Percentiles rank a stretch among this genome's conserved stretches.
Evolutionary conservation across 2,329 filamentous ascomycete genomes (phyloP).

Genomic region (Fragosphaeria purpurea): DNA sequence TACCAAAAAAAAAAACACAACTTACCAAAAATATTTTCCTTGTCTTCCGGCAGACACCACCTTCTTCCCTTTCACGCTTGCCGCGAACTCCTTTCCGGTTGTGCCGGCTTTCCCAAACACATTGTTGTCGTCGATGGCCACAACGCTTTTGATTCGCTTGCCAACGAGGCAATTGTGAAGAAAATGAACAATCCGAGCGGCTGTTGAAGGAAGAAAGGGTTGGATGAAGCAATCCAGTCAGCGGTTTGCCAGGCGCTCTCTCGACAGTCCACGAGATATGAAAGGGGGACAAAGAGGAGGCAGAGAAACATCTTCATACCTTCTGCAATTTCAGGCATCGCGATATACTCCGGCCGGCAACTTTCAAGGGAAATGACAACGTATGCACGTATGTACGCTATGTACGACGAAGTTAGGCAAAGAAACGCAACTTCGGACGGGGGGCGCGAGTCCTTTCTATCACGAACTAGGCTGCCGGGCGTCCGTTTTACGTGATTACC

Average conservation of each 20-base stretch:
- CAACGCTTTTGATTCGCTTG: slow-evolving; percentile 62
- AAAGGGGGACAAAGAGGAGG: neutral
- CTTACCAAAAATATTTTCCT: slow-evolving; percentile 90
- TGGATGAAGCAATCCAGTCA: neutral
- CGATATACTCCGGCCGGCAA: neutral
- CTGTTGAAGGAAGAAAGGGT: slow-evolving; percentile 1
- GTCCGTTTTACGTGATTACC: too few species aligned
- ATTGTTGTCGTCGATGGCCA: slow-evolving; percentile 68
- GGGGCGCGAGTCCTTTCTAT: too few species aligned
- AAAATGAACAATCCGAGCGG: slow-evolving; percentile 73
- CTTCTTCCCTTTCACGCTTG: slow-evolving; percentile 64
- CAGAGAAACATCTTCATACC: slow-evolving; percentile 23
- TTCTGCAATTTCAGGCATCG: slow-evolving; percentile 56
- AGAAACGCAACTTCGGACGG: too few species aligned
- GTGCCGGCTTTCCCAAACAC: slow-evolving; percentile 89
- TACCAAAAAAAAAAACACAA: neutral
- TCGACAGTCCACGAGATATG: too few species aligned
- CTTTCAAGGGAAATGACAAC: too few species aligned
- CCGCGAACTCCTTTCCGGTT: slow-evolving; percentile 62
- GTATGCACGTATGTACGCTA: too few species aligned
- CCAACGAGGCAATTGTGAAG: slow-evolving; percentile 76
- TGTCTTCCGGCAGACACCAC: slow-evolving; percentile 63
- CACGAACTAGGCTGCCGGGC: too few species aligned
- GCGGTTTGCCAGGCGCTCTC: neutral
- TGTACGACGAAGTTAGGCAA: too few species aligned